phyloP scores from a whole-genome alignment of 1,284 basidiomycete species.

The Sanghuangporus sanghuang region DNA sequence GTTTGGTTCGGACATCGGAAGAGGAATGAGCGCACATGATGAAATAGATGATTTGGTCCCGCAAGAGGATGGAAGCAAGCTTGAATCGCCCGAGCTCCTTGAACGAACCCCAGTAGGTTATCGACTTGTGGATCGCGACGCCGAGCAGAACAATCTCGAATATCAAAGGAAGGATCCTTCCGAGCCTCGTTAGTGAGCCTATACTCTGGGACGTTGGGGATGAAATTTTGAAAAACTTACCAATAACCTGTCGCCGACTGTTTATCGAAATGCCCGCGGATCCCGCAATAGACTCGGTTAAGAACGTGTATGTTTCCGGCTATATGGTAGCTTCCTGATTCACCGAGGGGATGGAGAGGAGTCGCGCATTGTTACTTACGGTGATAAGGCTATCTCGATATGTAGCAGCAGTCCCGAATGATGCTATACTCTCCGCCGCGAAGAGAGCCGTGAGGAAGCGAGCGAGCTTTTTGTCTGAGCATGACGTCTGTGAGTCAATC shows the following conservation, averaged over 20 bases:
- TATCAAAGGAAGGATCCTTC: constrained; percentile 1
- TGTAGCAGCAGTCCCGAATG: constrained; percentile 1
- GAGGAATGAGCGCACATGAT: not conserved
- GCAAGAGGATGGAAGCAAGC: not conserved
- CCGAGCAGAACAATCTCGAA: constrained; percentile 4
- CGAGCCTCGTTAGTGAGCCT: not conserved
- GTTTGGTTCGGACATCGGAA: not conserved
- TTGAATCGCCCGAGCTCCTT: not conserved
- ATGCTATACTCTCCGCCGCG: not conserved
- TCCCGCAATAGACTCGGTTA: not conserved
- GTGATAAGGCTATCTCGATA: not conserved
- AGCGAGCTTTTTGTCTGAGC: not conserved
- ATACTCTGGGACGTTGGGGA: too few species aligned
- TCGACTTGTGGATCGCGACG: not conserved
- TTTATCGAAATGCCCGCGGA: not conserved
- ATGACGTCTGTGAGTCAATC: not conserved
- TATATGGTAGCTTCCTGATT: not conserved
- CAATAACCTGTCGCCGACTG: not conserved
- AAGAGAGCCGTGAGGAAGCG: not conserved
- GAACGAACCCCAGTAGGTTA: constrained; percentile 1
- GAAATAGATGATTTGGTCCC: constrained; percentile 12
- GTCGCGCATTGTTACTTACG: not conserved
- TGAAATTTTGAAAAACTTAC: not conserved
- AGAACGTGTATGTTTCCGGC: not conserved
- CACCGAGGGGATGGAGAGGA: not conserved